These are phyloP conservation scores for Alternaria consortialis DNA, from an alignment of 2,329 filamentous ascomycete species.

Conservation along the genomic window DNA sequence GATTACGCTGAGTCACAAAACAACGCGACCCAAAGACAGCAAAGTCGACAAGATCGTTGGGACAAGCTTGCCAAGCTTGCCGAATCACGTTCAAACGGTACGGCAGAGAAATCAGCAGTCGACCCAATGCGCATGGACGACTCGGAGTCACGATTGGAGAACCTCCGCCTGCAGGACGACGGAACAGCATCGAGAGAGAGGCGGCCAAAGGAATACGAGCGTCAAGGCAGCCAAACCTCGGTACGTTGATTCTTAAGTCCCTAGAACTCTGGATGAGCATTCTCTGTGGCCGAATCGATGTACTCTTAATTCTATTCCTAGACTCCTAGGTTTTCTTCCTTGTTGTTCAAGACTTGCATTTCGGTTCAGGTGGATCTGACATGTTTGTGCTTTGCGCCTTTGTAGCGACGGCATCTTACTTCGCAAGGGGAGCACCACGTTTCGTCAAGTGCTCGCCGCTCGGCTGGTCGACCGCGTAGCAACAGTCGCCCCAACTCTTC, in stretches of 20 bases:
- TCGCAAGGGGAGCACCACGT: constrained; percentile 47
- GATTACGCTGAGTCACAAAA: constrained; percentile 98
- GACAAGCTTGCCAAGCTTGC: constrained; percentile 84
- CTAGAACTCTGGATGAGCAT: constrained; percentile 51
- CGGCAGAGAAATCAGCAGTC: constrained; percentile 50
- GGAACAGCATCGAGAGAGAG: constrained; percentile 50
- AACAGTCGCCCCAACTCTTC: constrained; percentile 52
- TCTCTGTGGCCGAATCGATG: constrained; percentile 52
- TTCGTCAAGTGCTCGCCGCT: constrained; percentile 43
- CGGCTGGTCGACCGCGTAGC: constrained; percentile 50
- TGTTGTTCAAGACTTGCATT: constrained; percentile 46
- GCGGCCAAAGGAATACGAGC: constrained; percentile 53
- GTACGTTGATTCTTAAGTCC: constrained; percentile 56
- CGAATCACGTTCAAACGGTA: constrained; percentile 69
- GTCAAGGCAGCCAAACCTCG: constrained; percentile 52
- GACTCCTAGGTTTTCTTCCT: constrained; percentile 44
- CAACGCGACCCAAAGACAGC: constrained; percentile 84
- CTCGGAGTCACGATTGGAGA: constrained; percentile 85
- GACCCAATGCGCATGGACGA: constrained; percentile 70
- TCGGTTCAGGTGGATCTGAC: constrained; percentile 52
- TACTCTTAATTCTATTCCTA: constrained; percentile 55
- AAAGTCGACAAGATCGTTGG: constrained; percentile 86
- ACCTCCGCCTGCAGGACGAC: constrained; percentile 87
- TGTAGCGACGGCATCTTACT: constrained; percentile 51
- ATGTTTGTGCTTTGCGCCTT: constrained; percentile 49